Base-by-base conservation (phyloP, 1,284 basidiomycete species). In the Sanguinoderma infundibulare region DNA sequence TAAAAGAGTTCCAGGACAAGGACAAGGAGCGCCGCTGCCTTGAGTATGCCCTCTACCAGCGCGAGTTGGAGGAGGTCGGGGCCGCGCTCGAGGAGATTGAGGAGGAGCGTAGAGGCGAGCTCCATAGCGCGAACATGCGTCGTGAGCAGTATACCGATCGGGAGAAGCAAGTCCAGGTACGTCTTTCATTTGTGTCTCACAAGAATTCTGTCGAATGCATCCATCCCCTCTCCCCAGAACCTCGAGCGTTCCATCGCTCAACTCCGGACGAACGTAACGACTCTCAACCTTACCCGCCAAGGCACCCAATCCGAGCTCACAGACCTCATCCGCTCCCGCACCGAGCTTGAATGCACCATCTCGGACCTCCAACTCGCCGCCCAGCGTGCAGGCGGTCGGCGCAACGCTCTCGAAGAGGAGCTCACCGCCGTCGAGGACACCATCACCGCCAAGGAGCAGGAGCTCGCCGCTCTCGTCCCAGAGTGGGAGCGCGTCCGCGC, bases 1-100 rank as follows among this genome's bases (percentile, higher is more conserved):
- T 99, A 56, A 96, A 96, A 72, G 95, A 98, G 74, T 99, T 95
- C 73, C 95, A 98, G 74, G 89, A 92, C 67, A 96, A 96, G 74
- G 98, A 99, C 74, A 92, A 94, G 73, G 95, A 98, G 65, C 83
- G 97, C 51, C 83, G 97, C 30, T 98, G 96, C 75, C 82, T 99
- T 68, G 98, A 99, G 74, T 99, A 99, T 74, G 93, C 95, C 1
- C 77, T 99, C 61, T 95, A 98, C 77, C 92, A 95, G 68, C 84
- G 93, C 38, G 96, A 99, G 72, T 77, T 98, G 35, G 88, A 92
- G 60, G 96, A 98, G 65, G 94, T 98, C 1, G 87, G 86, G 0
- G 90, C 90, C 56, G 87, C 92, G 0, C 77, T 98, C 53, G 94
- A 94, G 44, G 85, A 91, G 66, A 87, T 93, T 20, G 96, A 96